Base-by-base conservation (phyloP, 257 asterid genomes). In the Ligustrum vulgare region DNA sequence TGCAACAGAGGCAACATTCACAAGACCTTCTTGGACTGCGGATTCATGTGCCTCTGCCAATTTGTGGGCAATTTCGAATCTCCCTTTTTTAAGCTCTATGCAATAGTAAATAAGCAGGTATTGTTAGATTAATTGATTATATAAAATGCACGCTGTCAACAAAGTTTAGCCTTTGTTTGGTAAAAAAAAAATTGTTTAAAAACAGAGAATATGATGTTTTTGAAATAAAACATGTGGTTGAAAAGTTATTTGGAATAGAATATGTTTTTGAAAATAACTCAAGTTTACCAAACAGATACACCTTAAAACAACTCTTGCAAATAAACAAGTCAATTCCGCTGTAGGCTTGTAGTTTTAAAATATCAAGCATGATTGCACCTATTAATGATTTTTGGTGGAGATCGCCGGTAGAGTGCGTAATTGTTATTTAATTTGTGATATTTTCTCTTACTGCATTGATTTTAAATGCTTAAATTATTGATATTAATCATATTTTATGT, bases 1-100 rank as follows among this genome's bases (percentile, higher is more conserved):
- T 69, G 96, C 31, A 67, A 67, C 54, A 41, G 74, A 72, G 36
- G 80, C 58, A 33, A 84, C 73, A 72, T 82, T 84, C 80, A 82
- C 76, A 16, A 43, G 87, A 63, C 84, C 72, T 81, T 87, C 87
- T 16, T 77, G 76, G 34, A 81, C 81, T 45, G 82, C 82, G 70
- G 88, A 75, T 82, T 84, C 97, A 16, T 68, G 66, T n/a, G 71
- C 85, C 25, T 82, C 76, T 65, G 37, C 80, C 28, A 85, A 80
- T 83, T 80, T 87, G 71, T 72, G 84, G 82, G 80, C 79, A 28
- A 87, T 37, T 6, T 79, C 84, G 72, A 47, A 74, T 86, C 90
- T 90, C 82, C 67, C 77, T 68, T 79, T 87, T 34, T 88, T 87
- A 73, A 88, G 82, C 71, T 91, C 98, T 93, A 71, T 69, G 76